Conservation (phyloP, 116 monocot genomes). For the Zostera marina region DNA sequence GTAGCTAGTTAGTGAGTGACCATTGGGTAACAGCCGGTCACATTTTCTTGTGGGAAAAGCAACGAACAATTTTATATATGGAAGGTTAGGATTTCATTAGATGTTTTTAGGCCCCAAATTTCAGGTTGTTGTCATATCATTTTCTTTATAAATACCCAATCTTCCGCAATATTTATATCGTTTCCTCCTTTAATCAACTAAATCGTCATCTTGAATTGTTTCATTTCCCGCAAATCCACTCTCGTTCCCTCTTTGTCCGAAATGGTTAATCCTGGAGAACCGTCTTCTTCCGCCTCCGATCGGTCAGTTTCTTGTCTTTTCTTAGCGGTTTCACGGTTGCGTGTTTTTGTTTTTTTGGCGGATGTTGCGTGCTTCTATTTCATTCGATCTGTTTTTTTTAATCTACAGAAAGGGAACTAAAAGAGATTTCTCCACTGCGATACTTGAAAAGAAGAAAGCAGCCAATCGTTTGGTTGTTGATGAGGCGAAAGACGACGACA, state of each 20-base stretch:
- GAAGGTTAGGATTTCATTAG: too few species aligned
- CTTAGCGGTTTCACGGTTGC: neutral
- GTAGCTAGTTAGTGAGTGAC: too few species aligned
- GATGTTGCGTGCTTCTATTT: neutral
- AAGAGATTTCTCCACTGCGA: conserved; percentile 71
- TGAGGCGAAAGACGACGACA: conserved; percentile 67
- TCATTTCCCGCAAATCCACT: too few species aligned
- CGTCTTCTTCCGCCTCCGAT: neutral
- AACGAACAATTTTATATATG: too few species aligned
- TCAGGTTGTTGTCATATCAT: too few species aligned
- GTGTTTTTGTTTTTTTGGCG: neutral
- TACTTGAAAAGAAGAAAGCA: conserved; percentile 75
- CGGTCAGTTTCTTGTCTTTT: neutral
- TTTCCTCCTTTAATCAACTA: too few species aligned
- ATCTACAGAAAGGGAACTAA: conserved; percentile 40
- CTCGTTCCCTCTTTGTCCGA: neutral
- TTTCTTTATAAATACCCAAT: too few species aligned
- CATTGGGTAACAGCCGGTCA: too few species aligned
- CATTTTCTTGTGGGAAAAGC: too few species aligned
- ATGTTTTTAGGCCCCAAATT: too few species aligned
- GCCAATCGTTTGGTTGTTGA: conserved; percentile 72
- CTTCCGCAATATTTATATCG: too few species aligned
- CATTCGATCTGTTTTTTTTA: neutral
- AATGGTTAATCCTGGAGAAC: neutral
- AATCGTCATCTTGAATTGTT: too few species aligned